These are phyloP conservation scores for Polychaeton citri DNA, from an alignment of 2,329 filamentous ascomycete genomes.

Conservation along the genomic window DNA sequence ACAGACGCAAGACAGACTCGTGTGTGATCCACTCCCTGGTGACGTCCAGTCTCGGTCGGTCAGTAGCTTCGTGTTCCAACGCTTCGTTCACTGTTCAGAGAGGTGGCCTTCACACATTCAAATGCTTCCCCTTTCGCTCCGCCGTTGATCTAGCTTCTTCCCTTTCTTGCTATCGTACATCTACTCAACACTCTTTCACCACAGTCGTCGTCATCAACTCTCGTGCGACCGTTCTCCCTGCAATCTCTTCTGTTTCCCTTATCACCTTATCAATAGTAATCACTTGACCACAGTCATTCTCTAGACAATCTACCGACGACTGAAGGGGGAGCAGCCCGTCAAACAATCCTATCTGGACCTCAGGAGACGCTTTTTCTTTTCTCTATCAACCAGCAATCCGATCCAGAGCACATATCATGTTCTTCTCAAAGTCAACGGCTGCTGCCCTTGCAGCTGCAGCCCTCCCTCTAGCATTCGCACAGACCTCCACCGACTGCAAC, in stretches of 20 bases:
- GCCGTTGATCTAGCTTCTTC: neutral
- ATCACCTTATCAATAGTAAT: neutral
- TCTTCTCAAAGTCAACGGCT: constrained; percentile 16
- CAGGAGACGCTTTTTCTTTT: no score
- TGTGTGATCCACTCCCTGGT: no score
- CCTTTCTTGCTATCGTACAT: neutral
- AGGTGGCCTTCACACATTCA: neutral
- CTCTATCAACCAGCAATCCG: neutral
- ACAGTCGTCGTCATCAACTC: neutral
- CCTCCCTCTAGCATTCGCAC: constrained; percentile 45
- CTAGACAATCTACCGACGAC: neutral
- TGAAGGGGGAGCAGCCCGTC: no score
- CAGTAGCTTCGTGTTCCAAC: no score
- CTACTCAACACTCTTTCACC: neutral
- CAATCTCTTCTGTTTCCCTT: neutral
- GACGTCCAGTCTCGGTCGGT: no score
- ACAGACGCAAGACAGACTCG: no score
- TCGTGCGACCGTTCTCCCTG: neutral
- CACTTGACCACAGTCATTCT: neutral
- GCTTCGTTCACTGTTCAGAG: neutral
- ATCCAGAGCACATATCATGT: constrained; percentile 13
- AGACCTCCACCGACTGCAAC: constrained; percentile 67
- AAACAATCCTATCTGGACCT: no score
- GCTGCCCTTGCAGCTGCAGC: constrained; percentile 23
- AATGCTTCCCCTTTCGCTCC: neutral